Base-by-base conservation (phyloP, 2,329 filamentous ascomycete genomes). In the Truncatella angustata region DNA sequence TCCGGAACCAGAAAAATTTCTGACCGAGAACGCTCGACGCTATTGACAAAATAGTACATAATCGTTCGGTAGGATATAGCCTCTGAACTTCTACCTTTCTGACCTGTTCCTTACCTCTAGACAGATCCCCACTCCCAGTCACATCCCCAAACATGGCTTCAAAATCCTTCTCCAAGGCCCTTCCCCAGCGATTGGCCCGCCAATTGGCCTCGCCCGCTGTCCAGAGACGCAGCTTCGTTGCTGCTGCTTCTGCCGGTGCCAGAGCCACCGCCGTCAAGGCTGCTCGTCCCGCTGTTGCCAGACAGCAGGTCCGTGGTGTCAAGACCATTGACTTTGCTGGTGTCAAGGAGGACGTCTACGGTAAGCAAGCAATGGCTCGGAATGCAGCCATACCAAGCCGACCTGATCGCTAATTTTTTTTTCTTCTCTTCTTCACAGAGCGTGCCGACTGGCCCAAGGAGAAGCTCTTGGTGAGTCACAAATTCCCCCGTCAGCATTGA, bases 251-350 rank as follows among this genome's bases (percentile, higher is more conserved):
- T 64, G 79, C 75, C 68, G 73, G 79, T 56, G 77, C 78, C 58
- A 73, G 81, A 60, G 76, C 77, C 57, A 75, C 79, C 62, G 77
- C 80, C 60, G 77, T 74, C 63, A 72, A 70, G 63, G 66, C 74
- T 62, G 69, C 69, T 58, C 72, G 77, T 45, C 71, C 74, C 63
- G 75, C 71, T 56, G 69, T 73, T 60, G 67, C 68, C 52, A 66
- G 67, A 56, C 80, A 85, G 72, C 87, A 91, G 80, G 78, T 82
- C 62, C 88, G 94, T 70, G 94, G 94, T 73, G 78, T 96, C 70
- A 97, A 99, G 90, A 97, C 93, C 65, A 93, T 99, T 75, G 92
- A 97, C 85, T 99, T 99, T 75, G 94, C 94, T 63, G 94, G 91
- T 68, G 82, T 83, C 71, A 93, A 95, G 80, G 94, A 99, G 84